These are phyloP conservation scores for Calycina herbarum DNA, from an alignment of 2,329 filamentous ascomycete genomes.

Conservation along the genomic window DNA sequence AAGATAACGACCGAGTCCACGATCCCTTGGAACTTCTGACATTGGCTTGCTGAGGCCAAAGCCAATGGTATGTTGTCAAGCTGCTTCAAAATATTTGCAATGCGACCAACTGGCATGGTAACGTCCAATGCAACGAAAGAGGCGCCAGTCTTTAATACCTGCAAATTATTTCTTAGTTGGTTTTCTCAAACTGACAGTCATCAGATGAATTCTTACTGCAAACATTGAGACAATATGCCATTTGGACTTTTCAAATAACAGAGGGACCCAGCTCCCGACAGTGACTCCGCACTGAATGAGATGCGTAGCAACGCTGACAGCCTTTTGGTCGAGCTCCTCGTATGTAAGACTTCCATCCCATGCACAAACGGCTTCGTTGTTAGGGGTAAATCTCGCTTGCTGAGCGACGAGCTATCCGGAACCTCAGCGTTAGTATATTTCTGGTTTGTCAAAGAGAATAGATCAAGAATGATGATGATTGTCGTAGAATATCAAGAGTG, in stretches of 20 bases:
- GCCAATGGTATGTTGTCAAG: conserved; percentile 8
- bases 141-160: conserved; percentile 8
- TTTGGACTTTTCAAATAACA: conserved; percentile 32
- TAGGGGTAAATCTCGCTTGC: conserved; percentile 3
- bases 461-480: neutral
- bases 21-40: conserved; percentile 1
- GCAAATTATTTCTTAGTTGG: conserved; percentile 3
- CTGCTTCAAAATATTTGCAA: conserved; percentile 9
- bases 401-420: conserved; percentile 5
- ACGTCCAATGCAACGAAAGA: conserved; percentile 6
- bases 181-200: neutral
- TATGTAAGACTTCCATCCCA: conserved; percentile 31
- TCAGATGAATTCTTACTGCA: conserved; percentile 4
- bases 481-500: neutral
- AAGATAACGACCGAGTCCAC: conserved; percentile 8
- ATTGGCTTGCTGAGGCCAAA: conserved; percentile 8
- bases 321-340: conserved; percentile 23
- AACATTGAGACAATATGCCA: conserved; percentile 31
- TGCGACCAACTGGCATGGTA: conserved; percentile 10
- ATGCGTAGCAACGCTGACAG: conserved; percentile 19
- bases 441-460: neutral
- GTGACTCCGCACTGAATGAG: conserved; percentile 22
- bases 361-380: conserved; percentile 14
- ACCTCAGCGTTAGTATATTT: neutral
- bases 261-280: conserved; percentile 22